Percentiles rank a stretch among this genome's conserved stretches.
Evolutionary conservation across 345 rosid genomes (phyloP).

Genomic region (Camelina hispida): DNA sequence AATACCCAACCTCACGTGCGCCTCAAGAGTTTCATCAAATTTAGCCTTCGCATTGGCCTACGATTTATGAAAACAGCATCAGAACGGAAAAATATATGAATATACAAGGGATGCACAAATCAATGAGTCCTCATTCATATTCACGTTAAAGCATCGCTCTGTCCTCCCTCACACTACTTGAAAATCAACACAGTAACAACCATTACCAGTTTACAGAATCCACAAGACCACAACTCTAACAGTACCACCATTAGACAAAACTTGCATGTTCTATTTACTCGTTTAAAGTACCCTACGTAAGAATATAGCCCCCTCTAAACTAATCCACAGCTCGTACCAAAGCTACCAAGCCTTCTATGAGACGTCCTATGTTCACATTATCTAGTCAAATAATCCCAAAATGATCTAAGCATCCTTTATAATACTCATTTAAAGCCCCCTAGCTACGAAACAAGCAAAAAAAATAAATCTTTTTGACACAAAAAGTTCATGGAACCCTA

Average conservation of each 20-base stretch:
- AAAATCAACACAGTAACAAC: slow-evolving; percentile 9
- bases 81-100: neutral
- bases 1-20: slow-evolving; percentile 82
- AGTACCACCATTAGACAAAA: slow-evolving; percentile 17
- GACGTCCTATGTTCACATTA: neutral
- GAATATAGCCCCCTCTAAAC: neutral
- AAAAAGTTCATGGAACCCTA: neutral
- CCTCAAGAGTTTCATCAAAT: slow-evolving; percentile 91
- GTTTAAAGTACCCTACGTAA: neutral
- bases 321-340: neutral
- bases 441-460: neutral
- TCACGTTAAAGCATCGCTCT: neutral
- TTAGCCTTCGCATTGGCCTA: slow-evolving; percentile 75
- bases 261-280: slow-evolving; percentile 9
- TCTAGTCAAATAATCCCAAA: neutral
- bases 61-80: slow-evolving; percentile 25
- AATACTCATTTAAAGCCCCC: neutral
- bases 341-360: neutral
- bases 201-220: neutral
- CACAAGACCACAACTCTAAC: slow-evolving; percentile 11
- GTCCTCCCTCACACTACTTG: slow-evolving; percentile 1
- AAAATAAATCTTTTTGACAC: neutral
- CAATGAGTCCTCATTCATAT: neutral
- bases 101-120: neutral
- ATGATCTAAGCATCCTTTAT: neutral